Conservation (phyloP, 177 flowering plant species). For the Vitis hybrid region DNA sequence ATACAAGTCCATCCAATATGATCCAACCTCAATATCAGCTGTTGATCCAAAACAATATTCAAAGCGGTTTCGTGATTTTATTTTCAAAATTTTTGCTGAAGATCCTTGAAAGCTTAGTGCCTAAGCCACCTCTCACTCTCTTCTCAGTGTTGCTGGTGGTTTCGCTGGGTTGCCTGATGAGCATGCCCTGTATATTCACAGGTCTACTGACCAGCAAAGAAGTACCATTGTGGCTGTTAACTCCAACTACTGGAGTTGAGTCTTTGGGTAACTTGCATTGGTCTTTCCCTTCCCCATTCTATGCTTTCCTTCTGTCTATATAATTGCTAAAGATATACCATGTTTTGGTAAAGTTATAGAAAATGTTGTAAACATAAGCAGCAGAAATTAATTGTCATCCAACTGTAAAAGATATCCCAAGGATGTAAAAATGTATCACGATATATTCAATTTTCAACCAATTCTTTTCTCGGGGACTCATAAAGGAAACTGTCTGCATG, state of each 20-base stretch:
- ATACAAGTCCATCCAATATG: constrained; percentile 62
- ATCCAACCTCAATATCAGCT: constrained; percentile 60
- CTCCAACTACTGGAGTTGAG: too few relatives aligned
- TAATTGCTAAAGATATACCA: neutral
- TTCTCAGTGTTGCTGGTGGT: too few relatives aligned
- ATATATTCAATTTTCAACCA: neutral
- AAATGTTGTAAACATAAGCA: neutral
- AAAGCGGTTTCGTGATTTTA: constrained; percentile 56
- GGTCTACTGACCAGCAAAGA: too few relatives aligned
- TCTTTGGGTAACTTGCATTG: too few relatives aligned
- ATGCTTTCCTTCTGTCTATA: neutral
- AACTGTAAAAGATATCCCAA: neutral
- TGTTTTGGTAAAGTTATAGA: neutral
- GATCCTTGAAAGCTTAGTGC: constrained; percentile 18
- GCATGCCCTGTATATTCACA: too few relatives aligned
- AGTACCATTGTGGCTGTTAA: too few relatives aligned
- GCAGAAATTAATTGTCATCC: neutral
- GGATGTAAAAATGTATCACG: neutral
- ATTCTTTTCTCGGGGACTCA: neutral
- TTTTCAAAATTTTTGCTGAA: constrained; percentile 39
- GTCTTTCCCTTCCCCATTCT: too few relatives aligned
- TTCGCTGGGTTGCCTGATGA: too few relatives aligned
- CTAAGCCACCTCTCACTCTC: neutral
- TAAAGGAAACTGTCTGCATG: neutral
- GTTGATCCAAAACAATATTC: constrained; percentile 60